Evolutionary conservation across 331 rosid species (phyloP), one percentile per base, ranked within the genome.

Genomic region (Prunus yedoensis): DNA sequence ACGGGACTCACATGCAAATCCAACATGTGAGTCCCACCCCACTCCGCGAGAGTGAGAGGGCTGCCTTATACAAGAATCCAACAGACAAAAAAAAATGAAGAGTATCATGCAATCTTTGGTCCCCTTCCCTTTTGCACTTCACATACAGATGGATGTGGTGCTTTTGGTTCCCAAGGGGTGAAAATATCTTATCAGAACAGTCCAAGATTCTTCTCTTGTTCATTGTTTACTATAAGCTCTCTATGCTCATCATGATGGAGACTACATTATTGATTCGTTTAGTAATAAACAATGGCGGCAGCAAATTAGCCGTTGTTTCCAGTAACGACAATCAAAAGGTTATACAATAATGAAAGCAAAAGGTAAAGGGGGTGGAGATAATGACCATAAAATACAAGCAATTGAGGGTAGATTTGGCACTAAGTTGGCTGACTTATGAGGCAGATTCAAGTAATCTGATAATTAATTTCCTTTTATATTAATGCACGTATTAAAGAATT

Each of bases 171-270:
- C 74, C 7, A 10, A 5, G 3, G 10, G 5, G 18, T 9, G 21
- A 65, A 38, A 64, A 1, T 20, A 56, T 56, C 61, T 20, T 17
- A 52, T 52, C 16, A 52, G 8, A 15, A 10, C 7, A 35, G 58
- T 68, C 74, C 20, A 70, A 32, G 62, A 52, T 70, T 70, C 62
- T 70, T 28, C 63, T 52, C 63, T 70, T 32, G 20, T 52, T 52
- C 35, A 52, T 16, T 32, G 49, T 52, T 52, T 68, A 4, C 23
- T 50, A 3, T 68, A 68, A 68, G 50, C 74, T 16, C 23, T 8
- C 1, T 9, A 20, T n/a, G 61, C 61, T 56, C 28, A 56, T 56
- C 28, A n/a, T 56, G 12, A 51, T 18, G 46, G 51, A 49, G 30
- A 70, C 77, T 1, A 15, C 16, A 46, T 27, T 59, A 59, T 73